Conservation (phyloP, 1,139 yeast genomes). For the Zygoascus sp. region DNA sequence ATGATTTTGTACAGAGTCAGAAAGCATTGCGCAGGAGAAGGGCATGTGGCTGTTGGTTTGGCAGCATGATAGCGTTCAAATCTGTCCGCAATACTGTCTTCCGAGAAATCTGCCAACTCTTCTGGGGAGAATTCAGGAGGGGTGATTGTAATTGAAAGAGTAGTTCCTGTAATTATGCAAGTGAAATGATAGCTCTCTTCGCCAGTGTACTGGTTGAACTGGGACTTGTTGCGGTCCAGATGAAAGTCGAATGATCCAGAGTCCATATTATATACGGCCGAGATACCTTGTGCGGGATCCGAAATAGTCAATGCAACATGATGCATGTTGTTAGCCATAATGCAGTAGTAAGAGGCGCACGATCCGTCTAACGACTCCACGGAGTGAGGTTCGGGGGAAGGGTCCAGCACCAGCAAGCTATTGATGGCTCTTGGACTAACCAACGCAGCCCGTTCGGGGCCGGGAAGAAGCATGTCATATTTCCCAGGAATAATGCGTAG, state of each 20-base stretch:
- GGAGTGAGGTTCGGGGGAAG: slow-evolving; percentile 16
- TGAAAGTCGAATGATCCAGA: slow-evolving; percentile 23
- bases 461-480: slow-evolving; percentile 20
- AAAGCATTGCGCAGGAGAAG: slow-evolving; percentile 26
- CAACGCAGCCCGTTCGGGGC: slow-evolving; percentile 19
- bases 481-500: slow-evolving; percentile 22
- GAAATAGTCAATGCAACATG: slow-evolving; percentile 22
- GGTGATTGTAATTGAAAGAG: slow-evolving; percentile 22
- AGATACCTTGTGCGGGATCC: not conserved
- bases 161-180: slow-evolving; percentile 21
- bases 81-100: slow-evolving; percentile 23
- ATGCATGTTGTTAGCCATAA: slow-evolving; percentile 20
- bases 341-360: slow-evolving; percentile 16
- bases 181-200: slow-evolving; percentile 22
- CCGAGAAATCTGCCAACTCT: slow-evolving; percentile 24
- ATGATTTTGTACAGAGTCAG: slow-evolving; percentile 27
- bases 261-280: not conserved
- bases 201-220: slow-evolving; percentile 12
- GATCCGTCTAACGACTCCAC: slow-evolving; percentile 18
- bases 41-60: slow-evolving; percentile 24
- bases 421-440: slow-evolving; percentile 14
- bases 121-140: slow-evolving; percentile 26
- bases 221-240: slow-evolving; percentile 13
- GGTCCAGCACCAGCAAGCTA: slow-evolving; percentile 15
- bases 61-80: slow-evolving; percentile 21